Evolutionary conservation across 208 protist species (phyloP).

Genomic region (Tetramitus jugosus): DNA sequence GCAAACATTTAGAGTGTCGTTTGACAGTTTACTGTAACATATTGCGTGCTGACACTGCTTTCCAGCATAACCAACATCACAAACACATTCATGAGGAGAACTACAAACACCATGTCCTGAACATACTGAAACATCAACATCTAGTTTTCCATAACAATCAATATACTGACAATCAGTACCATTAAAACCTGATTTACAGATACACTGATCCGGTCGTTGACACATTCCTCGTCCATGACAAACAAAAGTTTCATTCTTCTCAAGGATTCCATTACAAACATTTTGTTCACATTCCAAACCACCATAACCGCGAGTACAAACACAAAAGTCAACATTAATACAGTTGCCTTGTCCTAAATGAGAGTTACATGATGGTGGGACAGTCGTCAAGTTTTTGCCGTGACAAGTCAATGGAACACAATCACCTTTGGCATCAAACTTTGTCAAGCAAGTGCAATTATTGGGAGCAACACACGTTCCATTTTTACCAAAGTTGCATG

Average conservation of each 20-base stretch:
- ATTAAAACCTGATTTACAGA: background rate
- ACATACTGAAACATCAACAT: background rate
- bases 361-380: no score
- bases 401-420: no score
- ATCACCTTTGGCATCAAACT: no score
- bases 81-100: background rate
- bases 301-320: background rate
- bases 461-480: background rate
- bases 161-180: background rate
- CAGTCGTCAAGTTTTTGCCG: no score
- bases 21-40: background rate
- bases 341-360: background rate
- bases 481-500: background rate
- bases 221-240: background rate
- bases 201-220: background rate
- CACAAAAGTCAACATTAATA: background rate
- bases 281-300: background rate
- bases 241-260: background rate
- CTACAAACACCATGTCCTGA: background rate
- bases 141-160: background rate
- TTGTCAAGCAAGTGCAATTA: no score
- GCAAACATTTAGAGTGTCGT: background rate
- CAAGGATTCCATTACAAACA: background rate
- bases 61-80: background rate
- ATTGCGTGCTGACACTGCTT: background rate